phyloP scores from a whole-genome alignment of 768 basidiomycete species.

The Tricholoma saponaceum region DNA sequence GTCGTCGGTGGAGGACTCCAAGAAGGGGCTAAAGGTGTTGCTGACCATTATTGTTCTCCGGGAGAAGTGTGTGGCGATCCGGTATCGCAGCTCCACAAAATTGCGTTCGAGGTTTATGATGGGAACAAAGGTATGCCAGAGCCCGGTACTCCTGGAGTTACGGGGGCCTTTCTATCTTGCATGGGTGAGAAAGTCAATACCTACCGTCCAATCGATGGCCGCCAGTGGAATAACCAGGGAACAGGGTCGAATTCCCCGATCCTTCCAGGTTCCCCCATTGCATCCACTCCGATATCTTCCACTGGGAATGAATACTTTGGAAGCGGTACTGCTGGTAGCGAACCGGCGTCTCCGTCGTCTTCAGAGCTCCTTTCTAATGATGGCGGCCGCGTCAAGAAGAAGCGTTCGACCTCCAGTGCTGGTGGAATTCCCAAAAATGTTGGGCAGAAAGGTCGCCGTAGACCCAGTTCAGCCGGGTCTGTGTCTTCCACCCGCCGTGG shows the following conservation, averaged over 20 bases:
- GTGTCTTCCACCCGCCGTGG: conserved; percentile 65
- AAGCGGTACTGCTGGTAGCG: conserved; percentile 50
- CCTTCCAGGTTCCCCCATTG: conserved; percentile 67
- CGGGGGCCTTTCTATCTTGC: conserved; percentile 84
- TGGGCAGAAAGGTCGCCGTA: conserved; percentile 53
- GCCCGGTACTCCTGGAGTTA: conserved; percentile 71
- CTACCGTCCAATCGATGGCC: conserved; percentile 78
- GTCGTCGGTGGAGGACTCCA: conserved; percentile 89
- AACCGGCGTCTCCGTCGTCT: conserved; percentile 63
- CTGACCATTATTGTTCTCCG: conserved; percentile 75
- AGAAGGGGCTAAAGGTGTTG: conserved; percentile 81
- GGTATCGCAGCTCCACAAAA: conserved; percentile 93
- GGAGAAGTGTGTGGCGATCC: conserved; percentile 93
- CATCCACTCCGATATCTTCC: conserved; percentile 56
- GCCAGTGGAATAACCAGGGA: conserved; percentile 62
- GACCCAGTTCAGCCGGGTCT: conserved; percentile 76
- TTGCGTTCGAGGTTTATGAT: conserved; percentile 90
- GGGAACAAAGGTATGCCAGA: conserved; percentile 64
- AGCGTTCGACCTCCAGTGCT: conserved; percentile 73
- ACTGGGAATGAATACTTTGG: conserved; percentile 66
- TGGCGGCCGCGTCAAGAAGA: conserved; percentile 82
- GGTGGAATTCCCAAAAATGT: conserved; percentile 52
- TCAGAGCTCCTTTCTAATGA: conserved; percentile 75
- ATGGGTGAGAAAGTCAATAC: conserved; percentile 94
- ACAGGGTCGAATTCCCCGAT: conserved; percentile 50